phyloP scores from a whole-genome alignment of 768 basidiomycete genomes.

The Lactifluus hygrophoroides region DNA sequence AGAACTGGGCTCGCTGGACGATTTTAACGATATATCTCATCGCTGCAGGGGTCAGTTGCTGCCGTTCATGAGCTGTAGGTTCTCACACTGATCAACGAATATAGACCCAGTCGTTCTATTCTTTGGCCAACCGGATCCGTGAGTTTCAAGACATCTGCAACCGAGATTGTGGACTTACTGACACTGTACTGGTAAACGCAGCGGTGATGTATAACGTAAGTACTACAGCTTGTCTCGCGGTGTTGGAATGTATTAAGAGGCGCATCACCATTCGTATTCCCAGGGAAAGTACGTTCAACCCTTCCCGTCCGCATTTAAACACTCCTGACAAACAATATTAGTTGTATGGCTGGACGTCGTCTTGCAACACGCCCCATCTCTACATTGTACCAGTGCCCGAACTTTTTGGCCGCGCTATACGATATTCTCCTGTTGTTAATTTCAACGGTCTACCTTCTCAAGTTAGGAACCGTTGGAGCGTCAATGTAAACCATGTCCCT shows the following conservation, averaged over 20 bases:
- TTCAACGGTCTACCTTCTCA: constrained; percentile 44
- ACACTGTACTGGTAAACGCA: constrained; percentile 9
- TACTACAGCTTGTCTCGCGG: not conserved
- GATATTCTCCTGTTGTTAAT: constrained; percentile 44
- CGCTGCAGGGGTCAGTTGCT: constrained; percentile 34
- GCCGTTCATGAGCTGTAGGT: constrained; percentile 20
- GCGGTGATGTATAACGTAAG: constrained; percentile 1
- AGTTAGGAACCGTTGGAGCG: constrained; percentile 31
- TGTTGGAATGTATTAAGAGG: not conserved
- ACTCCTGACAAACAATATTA: constrained; percentile 21
- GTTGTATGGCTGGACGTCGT: constrained; percentile 38
- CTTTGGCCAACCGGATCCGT: constrained; percentile 43
- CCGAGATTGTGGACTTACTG: no score
- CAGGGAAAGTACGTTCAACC: constrained; percentile 31
- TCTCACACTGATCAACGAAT: not conserved
- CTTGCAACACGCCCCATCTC: constrained; percentile 24
- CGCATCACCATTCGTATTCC: not conserved
- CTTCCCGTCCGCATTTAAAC: not conserved
- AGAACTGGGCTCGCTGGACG: constrained; percentile 31
- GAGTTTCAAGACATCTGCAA: no score
- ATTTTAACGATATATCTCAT: constrained; percentile 34
- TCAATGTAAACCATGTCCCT: constrained; percentile 23
- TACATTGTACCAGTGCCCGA: constrained; percentile 53
- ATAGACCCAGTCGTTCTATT: constrained; percentile 49
- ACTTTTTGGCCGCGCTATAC: constrained; percentile 48